A percentile compares a stretch with the other conserved stretches of the same genome.
phyloP scores from a whole-genome alignment of 75 land plant genomes.

The Ceratopteris richardii region DNA sequence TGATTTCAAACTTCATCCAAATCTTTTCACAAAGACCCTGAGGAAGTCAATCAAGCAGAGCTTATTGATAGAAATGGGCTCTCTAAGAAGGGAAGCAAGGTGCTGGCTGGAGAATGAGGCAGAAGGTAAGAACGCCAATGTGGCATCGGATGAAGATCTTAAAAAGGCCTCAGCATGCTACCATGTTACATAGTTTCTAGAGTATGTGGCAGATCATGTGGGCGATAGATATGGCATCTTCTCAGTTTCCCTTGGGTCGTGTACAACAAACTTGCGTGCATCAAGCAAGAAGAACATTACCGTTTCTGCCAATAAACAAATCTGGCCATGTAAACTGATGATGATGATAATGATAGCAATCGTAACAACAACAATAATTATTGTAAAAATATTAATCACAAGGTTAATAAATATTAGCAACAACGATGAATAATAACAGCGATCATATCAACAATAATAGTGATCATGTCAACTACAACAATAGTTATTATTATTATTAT shows the following conservation, averaged over 20 bases:
- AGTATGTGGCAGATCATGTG: constrained; percentile 42
- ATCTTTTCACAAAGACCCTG: constrained; percentile 24
- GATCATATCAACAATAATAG: no score
- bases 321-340: no score
- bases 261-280: constrained; percentile 52
- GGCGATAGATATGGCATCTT: constrained; percentile 39
- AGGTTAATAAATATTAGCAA: no score
- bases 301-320: no score
- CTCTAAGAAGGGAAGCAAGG: constrained; percentile 59
- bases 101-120: constrained; percentile 58
- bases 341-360: no score
- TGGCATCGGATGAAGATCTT: constrained; percentile 6
- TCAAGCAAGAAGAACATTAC: no score
- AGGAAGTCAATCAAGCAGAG: constrained; percentile 51
- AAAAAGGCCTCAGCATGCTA: constrained; percentile 97
- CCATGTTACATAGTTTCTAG: constrained; percentile 79
- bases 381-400: no score
- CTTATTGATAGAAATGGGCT: constrained; percentile 41
- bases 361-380: no score
- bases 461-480: no score
- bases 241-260: constrained; percentile 91
- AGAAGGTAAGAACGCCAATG: constrained; percentile 15
- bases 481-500: no score
- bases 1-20: constrained; percentile 39
- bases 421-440: no score